phyloP scores from a whole-genome alignment of 2,329 filamentous ascomycete genomes.

The Aspergillus sp. region DNA sequence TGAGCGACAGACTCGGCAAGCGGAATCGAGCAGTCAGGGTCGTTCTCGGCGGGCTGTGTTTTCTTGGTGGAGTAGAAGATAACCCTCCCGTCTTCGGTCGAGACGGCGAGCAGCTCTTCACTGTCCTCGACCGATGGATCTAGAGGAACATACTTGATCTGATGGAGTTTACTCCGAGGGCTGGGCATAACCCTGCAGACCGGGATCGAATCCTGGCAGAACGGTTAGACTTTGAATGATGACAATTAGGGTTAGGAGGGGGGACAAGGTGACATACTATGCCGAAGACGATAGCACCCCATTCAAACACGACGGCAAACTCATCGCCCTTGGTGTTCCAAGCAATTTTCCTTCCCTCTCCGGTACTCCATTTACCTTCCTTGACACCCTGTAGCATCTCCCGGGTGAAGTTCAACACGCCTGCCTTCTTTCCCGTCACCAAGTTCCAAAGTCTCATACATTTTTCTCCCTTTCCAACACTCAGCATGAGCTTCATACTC shows the following conservation, averaged over 20 bases:
- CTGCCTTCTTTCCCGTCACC: conserved; percentile 93
- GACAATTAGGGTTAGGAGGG: not conserved
- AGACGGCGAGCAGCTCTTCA: conserved; percentile 66
- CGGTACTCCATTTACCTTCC: conserved; percentile 72
- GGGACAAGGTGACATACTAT: conserved; percentile 51
- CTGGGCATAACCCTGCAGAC: conserved; percentile 70
- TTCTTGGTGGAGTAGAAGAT: conserved; percentile 74
- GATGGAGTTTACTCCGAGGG: conserved; percentile 76
- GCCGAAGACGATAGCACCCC: conserved; percentile 79
- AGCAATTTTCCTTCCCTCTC: conserved; percentile 77
- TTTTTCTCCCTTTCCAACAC: conserved; percentile 82
- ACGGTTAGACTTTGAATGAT: conserved; percentile 17
- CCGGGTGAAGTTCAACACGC: conserved; percentile 80
- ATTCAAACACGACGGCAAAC: conserved; percentile 86
- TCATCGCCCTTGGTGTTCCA: conserved; percentile 79
- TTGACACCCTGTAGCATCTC: conserved; percentile 72
- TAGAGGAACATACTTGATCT: conserved; percentile 67
- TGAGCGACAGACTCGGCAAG: conserved; percentile 65
- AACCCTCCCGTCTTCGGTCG: conserved; percentile 87
- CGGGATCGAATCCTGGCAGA: conserved; percentile 66
- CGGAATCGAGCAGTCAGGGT: conserved; percentile 57
- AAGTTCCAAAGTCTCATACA: conserved; percentile 96
- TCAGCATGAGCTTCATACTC: conserved; percentile 95
- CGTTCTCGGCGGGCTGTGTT: conserved; percentile 39
- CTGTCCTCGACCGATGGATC: conserved; percentile 46